Conservation (phyloP, 352 stramenopile genomes). For the Pythium pyrilobum region DNA sequence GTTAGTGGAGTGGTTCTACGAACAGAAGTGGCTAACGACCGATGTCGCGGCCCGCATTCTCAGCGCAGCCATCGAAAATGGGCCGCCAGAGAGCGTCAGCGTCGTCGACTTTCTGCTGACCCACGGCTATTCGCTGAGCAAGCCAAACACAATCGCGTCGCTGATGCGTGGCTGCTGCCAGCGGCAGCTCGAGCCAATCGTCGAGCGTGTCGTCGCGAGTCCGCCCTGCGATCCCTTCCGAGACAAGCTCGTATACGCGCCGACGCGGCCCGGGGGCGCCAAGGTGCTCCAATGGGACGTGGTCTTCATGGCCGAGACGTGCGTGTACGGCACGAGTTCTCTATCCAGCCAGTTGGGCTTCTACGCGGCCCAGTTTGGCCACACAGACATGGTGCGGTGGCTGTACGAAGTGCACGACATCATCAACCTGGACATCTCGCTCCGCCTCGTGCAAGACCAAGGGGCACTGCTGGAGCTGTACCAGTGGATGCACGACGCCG, state of each 20-base stretch:
- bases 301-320: neutral
- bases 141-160: neutral
- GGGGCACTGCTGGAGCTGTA: neutral
- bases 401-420: neutral
- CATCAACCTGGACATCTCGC: neutral
- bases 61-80: neutral
- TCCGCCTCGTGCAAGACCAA: neutral
- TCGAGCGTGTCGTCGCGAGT: neutral
- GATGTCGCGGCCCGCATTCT: neutral
- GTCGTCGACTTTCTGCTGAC: neutral
- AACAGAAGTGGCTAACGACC: neutral
- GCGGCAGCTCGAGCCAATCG: neutral
- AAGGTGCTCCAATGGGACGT: constrained; percentile 6
- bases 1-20: neutral
- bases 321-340: neutral
- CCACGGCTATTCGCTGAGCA: neutral
- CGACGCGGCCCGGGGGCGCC: neutral
- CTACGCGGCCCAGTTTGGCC: neutral
- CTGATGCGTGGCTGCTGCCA: neutral
- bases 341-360: neutral
- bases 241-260: neutral
- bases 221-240: constrained; percentile 5
- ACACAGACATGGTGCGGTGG: neutral
- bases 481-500: neutral
- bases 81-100: neutral